These are phyloP conservation scores for Stygiomarasmius scandens DNA, from an alignment of 1,284 basidiomycete species.

Conservation along the genomic window DNA sequence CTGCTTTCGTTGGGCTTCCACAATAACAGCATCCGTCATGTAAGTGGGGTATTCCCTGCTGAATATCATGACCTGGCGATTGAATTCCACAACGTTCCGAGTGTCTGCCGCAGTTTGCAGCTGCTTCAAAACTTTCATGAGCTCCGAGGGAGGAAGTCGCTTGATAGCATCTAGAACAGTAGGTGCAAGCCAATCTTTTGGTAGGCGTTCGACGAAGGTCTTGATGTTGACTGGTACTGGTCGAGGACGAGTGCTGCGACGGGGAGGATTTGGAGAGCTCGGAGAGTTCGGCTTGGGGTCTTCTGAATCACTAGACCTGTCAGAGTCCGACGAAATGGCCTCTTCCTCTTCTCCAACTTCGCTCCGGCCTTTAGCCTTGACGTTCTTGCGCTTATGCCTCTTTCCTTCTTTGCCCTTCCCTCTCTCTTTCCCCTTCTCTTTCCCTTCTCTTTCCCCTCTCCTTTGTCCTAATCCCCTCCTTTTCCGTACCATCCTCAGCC, in stretches of 20 bases:
- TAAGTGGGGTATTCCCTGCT: not conserved
- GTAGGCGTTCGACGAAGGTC: not conserved
- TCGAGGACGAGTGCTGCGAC: not conserved
- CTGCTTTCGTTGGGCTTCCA: no score
- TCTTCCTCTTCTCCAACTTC: no score
- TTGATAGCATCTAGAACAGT: not conserved
- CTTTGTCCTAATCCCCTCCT: not conserved
- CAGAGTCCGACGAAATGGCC: no score
- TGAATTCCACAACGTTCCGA: not conserved
- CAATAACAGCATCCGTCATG: not conserved
- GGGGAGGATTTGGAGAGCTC: not conserved
- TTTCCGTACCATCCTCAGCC: not conserved
- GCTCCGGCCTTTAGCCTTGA: no score
- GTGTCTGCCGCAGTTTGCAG: not conserved
- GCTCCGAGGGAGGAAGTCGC: not conserved
- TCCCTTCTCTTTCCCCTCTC: not conserved
- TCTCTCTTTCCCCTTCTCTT: slow-evolving; percentile 12
- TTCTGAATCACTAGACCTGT: no score
- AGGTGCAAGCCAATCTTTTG: not conserved
- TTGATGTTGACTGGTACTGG: not conserved
- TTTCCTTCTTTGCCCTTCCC: not conserved
- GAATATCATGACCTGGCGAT: not conserved
- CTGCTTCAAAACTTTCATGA: not conserved
- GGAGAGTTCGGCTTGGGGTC: not conserved
- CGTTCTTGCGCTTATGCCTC: no score